Base-by-base conservation (phyloP, 306 rosid species). In the Begonia loranthoides region DNA sequence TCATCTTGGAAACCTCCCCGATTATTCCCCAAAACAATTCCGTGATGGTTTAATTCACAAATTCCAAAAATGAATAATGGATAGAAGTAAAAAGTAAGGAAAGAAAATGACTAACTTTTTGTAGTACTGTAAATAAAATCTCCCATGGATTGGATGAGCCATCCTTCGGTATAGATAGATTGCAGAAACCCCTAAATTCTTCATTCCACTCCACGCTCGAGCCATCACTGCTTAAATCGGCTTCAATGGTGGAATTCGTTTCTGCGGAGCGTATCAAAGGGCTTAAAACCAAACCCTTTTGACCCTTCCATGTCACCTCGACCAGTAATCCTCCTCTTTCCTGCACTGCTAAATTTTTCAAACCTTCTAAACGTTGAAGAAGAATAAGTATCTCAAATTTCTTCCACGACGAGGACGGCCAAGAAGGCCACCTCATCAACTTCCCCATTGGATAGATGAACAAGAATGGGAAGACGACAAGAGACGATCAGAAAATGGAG, bases 291-390 rank as follows among this genome's bases (percentile, higher is more conserved):
- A 52, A 41, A 24, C 62, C 70, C 43, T 66, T 71, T 17, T 56
- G 76, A 19, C 72, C 72, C 53, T 66, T 71, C 76, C 76, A 71
- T 11, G 46, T 63, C 34, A 66, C 17, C 57, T 66, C 76, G 15
- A 61, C 58, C 6, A 49, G 50, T 49, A 61, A 34, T 13, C 38
- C 45, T 9, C 39, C 50, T 34, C 17, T 49, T 16, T 33, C 45
- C 33, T 51, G 19, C 9, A 36, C 1, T 22, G 53, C 41, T 10
- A 19, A 22, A 17, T 34, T 50, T 13, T 17, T 22, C 53, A 53
- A 33, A 0, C 62, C 62, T 33, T 57, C 56, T 6, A 71, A 12
- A 1, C 61, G 45, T 9, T 59, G 36, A 8, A 66, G 6, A 34
- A 55, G 10, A 17, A 71, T 24, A 10, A 49, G 8, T 3, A 60